Evolutionary conservation across 768 basidiomycete species (phyloP).

Genomic region (Rhodotorula sphaerocarpa): DNA sequence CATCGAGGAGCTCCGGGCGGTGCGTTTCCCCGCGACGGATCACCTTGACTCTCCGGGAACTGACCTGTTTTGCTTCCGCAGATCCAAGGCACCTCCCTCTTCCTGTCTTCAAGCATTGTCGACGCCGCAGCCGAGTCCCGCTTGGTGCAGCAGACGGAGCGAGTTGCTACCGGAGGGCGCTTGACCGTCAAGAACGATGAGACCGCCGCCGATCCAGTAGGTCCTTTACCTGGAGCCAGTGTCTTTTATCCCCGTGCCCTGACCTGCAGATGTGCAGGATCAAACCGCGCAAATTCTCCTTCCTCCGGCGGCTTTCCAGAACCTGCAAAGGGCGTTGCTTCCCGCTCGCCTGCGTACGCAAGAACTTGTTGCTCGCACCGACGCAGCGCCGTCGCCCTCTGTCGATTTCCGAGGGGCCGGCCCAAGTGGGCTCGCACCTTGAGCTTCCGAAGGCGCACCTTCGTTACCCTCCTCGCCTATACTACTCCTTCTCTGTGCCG

Average conservation of each 20-base stretch:
- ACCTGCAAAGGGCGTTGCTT: neutral
- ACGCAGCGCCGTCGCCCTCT: neutral
- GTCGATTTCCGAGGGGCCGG: too few relatives aligned
- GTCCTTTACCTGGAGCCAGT: slow-evolving; percentile 21
- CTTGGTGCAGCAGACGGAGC: slow-evolving; percentile 3
- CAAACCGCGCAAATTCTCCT: neutral
- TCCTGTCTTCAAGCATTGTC: neutral
- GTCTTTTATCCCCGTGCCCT: slow-evolving; percentile 5
- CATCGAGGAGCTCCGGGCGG: slow-evolving; percentile 30
- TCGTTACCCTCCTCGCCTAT: too few relatives aligned
- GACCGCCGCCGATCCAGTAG: slow-evolving; percentile 23
- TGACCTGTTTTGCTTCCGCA: neutral
- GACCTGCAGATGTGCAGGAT: slow-evolving; percentile 18
- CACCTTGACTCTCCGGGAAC: neutral
- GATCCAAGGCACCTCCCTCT: slow-evolving; percentile 18
- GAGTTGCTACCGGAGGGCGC: neutral
- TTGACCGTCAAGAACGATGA: slow-evolving; percentile 21
- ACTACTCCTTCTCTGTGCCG: too few relatives aligned
- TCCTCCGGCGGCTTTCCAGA: neutral
- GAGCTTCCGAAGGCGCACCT: too few relatives aligned
- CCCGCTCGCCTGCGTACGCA: slow-evolving; percentile 15
- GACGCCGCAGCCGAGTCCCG: neutral
- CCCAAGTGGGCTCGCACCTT: too few relatives aligned
- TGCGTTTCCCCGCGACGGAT: neutral
- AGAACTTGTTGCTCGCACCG: neutral